A percentile compares a stretch with the other conserved stretches of the same genome.
phyloP scores from a whole-genome alignment of 805 yeast species.

The Schwanniomyces vanrijiae region DNA sequence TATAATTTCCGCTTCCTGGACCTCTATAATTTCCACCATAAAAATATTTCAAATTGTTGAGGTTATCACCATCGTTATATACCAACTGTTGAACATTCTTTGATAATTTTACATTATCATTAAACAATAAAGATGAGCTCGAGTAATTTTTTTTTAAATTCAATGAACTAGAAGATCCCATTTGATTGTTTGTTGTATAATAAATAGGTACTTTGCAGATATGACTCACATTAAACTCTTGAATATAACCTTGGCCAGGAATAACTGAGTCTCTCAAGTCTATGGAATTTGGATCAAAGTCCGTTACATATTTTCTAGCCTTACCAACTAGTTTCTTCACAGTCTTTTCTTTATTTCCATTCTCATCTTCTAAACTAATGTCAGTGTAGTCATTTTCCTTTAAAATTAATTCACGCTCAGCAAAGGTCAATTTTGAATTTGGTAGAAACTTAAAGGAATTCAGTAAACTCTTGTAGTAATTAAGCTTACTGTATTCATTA shows the following conservation, averaged over 20 bases:
- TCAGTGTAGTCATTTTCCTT: slow-evolving; percentile 29
- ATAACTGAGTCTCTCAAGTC: slow-evolving; percentile 39
- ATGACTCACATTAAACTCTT: slow-evolving; percentile 40
- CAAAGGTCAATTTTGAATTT: slow-evolving; percentile 26
- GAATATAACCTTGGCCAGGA: slow-evolving; percentile 46
- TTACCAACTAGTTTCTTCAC: slow-evolving; percentile 29
- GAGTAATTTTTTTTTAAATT: slow-evolving; percentile 17
- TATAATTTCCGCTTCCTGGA: slow-evolving; percentile 46
- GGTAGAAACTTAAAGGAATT: slow-evolving; percentile 20
- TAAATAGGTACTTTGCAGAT: slow-evolving; percentile 45
- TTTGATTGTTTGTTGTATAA: slow-evolving; percentile 31
- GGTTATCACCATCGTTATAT: slow-evolving; percentile 34
- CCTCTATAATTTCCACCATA: slow-evolving; percentile 43
- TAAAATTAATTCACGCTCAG: slow-evolving; percentile 35
- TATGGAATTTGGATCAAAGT: slow-evolving; percentile 38
- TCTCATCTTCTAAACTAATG: slow-evolving; percentile 9
- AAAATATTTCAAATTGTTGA: slow-evolving; percentile 36
- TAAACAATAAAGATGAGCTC: slow-evolving; percentile 20
- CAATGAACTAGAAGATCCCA: slow-evolving; percentile 1
- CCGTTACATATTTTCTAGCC: slow-evolving; percentile 28
- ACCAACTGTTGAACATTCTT: slow-evolving; percentile 36
- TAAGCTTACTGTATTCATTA: slow-evolving; percentile 32
- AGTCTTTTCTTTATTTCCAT: slow-evolving; percentile 10
- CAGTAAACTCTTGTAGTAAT: slow-evolving; percentile 32
- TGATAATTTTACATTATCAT: slow-evolving; percentile 26